These are phyloP conservation scores for Tetradesmus lagerheimii DNA, from an alignment of 139 green algal genomes.

Conservation along the genomic window DNA sequence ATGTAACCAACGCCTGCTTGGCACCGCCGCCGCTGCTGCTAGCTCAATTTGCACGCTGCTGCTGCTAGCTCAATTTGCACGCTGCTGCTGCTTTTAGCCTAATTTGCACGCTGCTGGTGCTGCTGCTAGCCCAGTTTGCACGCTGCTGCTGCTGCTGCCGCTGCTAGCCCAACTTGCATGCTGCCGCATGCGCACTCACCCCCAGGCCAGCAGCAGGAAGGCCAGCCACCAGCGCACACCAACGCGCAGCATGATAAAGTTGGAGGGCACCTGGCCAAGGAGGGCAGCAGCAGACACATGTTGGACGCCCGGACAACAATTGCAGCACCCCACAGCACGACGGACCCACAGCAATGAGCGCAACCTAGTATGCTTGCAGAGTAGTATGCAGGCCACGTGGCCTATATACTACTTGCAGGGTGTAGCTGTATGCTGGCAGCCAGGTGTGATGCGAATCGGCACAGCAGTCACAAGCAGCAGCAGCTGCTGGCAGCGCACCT, in stretches of 20 bases:
- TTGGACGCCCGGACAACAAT: background rate
- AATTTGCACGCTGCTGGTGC: background rate
- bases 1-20: no score
- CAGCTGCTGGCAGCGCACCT: background rate
- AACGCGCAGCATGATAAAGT: constrained; percentile 61
- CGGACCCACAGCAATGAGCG: no score
- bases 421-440: background rate
- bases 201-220: constrained; percentile 69
- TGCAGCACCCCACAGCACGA: background rate
- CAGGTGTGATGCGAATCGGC: background rate
- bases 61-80: no score
- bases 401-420: no score
- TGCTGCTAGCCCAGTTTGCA: no score
- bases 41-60: background rate
- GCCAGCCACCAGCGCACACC: constrained; percentile 70
- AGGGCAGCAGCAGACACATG: background rate
- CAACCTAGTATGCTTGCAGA: background rate
- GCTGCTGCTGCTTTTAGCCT: background rate
- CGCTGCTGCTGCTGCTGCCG: background rate
- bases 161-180: no score
- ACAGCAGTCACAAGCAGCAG: background rate
- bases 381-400: no score
- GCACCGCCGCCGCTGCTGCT: no score
- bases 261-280: constrained; percentile 62
- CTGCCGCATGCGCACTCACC: constrained; percentile 14